These are phyloP conservation scores for Pseudogymnoascus sp. DNA, from an alignment of 2,329 filamentous ascomycete genomes.

Conservation along the genomic window DNA sequence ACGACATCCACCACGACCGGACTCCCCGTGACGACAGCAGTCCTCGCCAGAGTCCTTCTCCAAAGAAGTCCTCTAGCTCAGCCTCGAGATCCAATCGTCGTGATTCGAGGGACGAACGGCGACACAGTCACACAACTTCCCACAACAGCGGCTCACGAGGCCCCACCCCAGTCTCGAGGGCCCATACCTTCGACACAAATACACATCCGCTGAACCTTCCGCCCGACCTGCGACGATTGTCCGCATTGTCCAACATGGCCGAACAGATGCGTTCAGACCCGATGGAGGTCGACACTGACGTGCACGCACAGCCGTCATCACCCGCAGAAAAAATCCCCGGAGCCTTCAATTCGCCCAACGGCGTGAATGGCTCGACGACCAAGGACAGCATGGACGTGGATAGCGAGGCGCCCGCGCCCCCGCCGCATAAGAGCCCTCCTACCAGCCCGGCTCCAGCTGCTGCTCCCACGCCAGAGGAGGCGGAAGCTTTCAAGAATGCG, in stretches of 20 bases:
- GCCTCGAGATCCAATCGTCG: conserved; percentile 20
- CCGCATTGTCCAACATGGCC: conserved; percentile 55
- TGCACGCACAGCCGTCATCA: conserved; percentile 45
- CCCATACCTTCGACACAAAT: conserved; percentile 53
- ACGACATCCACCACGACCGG: conserved; percentile 11
- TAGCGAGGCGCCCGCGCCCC: conserved; percentile 55
- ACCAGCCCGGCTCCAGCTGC: conserved; percentile 49
- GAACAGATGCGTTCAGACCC: conserved; percentile 42
- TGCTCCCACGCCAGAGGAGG: conserved; percentile 52
- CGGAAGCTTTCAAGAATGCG: conserved; percentile 83
- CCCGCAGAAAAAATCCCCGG: conserved; percentile 37
- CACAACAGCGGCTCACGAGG: conserved; percentile 26
- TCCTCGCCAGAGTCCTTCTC: conserved; percentile 23
- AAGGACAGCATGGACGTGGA: conserved; percentile 34
- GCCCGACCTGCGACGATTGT: conserved; percentile 73
- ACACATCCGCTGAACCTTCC: conserved; percentile 85
- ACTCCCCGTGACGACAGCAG: neutral
- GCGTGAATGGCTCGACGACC: conserved; percentile 30
- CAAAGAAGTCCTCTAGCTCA: conserved; percentile 22
- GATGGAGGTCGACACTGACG: conserved; percentile 72
- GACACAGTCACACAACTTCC: conserved; percentile 22
- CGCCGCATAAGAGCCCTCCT: conserved; percentile 62
- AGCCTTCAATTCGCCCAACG: conserved; percentile 41
- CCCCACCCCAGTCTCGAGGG: conserved; percentile 20
- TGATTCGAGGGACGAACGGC: conserved; percentile 16